Base-by-base conservation (phyloP, 2,329 filamentous ascomycete species). In the Polytolypa hystricis region DNA sequence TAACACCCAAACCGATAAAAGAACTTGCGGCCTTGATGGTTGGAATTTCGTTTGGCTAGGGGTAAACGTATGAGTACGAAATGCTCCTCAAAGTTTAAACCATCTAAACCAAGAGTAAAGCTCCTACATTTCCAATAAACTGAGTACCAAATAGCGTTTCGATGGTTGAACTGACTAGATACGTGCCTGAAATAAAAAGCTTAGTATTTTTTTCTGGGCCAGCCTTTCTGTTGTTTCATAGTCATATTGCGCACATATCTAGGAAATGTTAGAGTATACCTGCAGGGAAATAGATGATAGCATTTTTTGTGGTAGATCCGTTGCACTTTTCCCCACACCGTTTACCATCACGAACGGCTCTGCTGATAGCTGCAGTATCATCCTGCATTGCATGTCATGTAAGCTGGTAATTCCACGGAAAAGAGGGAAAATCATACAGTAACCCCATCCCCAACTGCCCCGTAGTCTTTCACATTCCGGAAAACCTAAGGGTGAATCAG, bases 1-100 rank as follows among this genome's bases (percentile, higher is more conserved):
- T 79, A 39, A 93, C 71, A 33, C 79, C 84, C 62, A 93, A 85
- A 35, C 85, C 86, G 5, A 66, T 48, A 52, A 93, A 93, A 51
- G 69, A 67, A 37, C 72, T 54, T 10, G 71, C 59, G 5, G 78
- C 78, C 25, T 42, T 45, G 27, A 52, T 42, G 15, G 44, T 46
- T 67, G 53, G 73, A 55, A n/a, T n/a, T n/a, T n/a, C n/a, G n/a
- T n/a, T n/a, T n/a, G n/a, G n/a, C n/a, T n/a, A n/a, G n/a, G 38
- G 75, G 73, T 61, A 32, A 10, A n/a, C n/a, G n/a, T n/a, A n/a
- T n/a, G n/a, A n/a, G n/a, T n/a, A n/a, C n/a, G n/a, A n/a, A n/a
- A n/a, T n/a, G n/a, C n/a, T n/a, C n/a, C n/a, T n/a, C n/a, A n/a
- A n/a, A n/a, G n/a, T n/a, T n/a, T n/a, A n/a, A n/a, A n/a, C n/a